Base-by-base conservation (phyloP, 768 basidiomycete genomes). In the Phylloporus scabripes region DNA sequence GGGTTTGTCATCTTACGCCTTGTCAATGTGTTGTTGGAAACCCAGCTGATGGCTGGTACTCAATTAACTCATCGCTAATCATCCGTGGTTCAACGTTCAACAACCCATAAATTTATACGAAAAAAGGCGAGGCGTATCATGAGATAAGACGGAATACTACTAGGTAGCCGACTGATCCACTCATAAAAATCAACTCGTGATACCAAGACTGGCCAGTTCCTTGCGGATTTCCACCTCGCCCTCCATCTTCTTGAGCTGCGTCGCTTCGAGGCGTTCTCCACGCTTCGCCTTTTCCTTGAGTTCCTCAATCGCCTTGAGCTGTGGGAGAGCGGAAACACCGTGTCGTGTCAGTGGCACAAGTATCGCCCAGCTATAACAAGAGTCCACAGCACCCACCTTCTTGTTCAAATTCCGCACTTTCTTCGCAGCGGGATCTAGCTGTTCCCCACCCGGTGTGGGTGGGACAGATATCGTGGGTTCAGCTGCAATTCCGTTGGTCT, bases 221-320 rank as follows among this genome's bases (percentile, higher is more conserved):
- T 81, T 82, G 60, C 82, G 74, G 61, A 97, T 91, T 51, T 87
- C 87, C 8, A 64, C 77, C 68, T 97, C 94, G 8, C 85, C 84
- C 36, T 96, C 93, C 60, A 98, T 95, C 80, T 99, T 99, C 80
- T 87, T 89, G 58, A 95, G 72, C 69, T 99, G 95, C 15, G 95
- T 99, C 49, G 84, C 85, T 68, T 99, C 95, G 26, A 99, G 76
- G 48, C 85, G 80, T 66, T 98, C 94, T 1, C 96, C 95, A 31
- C 87, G 80, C 61, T 80, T 85, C 23, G 81, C 79, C 72, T 93
- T 92, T 56, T 89, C 90, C 73, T 97, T 98, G 43, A 99, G 81
- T 61, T 98, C 94, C 18, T 97, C 92, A 57, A 99, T 98, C n/a
- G 95, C 95, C 67, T 96, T 97, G 56, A 99, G 76, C 93, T 96